phyloP scores from a whole-genome alignment of 345 rosid species.

The Gossypium stocksii region DNA sequence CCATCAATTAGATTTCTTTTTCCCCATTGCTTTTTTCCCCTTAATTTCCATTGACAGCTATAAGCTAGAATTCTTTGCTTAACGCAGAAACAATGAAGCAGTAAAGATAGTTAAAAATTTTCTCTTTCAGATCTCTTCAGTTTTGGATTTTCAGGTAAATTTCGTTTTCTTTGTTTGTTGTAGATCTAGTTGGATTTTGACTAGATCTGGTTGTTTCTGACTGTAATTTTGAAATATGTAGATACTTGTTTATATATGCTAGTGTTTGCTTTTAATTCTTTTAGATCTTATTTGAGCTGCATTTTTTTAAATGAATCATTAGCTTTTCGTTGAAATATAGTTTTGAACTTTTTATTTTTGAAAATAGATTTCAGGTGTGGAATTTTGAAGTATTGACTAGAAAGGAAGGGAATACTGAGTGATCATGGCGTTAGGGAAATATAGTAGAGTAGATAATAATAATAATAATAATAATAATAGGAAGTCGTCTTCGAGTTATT shows the following conservation, averaged over 20 bases:
- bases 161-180: background rate
- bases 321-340: background rate
- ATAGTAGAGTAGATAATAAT: constrained; percentile 56
- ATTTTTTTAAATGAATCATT: background rate
- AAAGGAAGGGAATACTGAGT: background rate
- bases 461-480: background rate
- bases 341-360: background rate
- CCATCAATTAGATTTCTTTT: background rate
- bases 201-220: background rate
- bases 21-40: too few species aligned
- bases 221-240: background rate
- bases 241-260: background rate
- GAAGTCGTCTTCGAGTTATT: constrained; percentile 60
- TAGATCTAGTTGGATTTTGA: background rate
- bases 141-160: background rate
- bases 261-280: background rate
- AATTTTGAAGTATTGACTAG: background rate
- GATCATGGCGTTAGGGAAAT: constrained; percentile 70
- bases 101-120: background rate
- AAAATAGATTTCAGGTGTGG: background rate
- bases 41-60: background rate
- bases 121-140: constrained; percentile 1
- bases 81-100: constrained; percentile 5
- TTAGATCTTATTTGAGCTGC: background rate
- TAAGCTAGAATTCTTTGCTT: background rate